Evolutionary conservation across 2,329 filamentous ascomycete species (phyloP).

Genomic region (Ascochyta pisi): DNA sequence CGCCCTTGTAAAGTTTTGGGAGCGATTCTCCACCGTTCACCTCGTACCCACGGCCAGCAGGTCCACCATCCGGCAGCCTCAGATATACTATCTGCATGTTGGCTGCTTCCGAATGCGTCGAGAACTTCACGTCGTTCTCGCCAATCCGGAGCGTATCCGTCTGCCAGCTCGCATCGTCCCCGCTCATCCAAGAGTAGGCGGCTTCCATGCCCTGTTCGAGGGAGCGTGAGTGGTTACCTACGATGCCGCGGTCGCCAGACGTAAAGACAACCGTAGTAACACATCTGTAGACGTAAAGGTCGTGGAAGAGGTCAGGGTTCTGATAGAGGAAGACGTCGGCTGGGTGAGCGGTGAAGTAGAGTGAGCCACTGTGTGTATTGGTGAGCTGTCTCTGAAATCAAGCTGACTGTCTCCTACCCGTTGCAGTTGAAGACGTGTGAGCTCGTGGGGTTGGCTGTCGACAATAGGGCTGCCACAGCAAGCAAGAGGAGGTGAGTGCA

Average conservation of each 20-base stretch:
- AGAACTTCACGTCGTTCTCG: slow-evolving; percentile 16
- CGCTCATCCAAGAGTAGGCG: slow-evolving; percentile 33
- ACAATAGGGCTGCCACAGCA: neutral
- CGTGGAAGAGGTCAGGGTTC: slow-evolving; percentile 38
- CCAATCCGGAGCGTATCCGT: slow-evolving; percentile 17
- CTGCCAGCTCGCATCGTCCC: slow-evolving; percentile 14
- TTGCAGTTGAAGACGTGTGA: slow-evolving; percentile 15
- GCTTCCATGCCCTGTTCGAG: slow-evolving; percentile 33
- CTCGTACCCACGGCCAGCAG: slow-evolving; percentile 27
- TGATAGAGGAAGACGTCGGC: slow-evolving; percentile 38
- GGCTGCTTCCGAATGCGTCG: slow-evolving; percentile 15
- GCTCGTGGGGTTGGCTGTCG: neutral
- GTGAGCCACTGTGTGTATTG: slow-evolving; percentile 22
- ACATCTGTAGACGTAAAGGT: slow-evolving; percentile 38
- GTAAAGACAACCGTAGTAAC: slow-evolving; percentile 36
- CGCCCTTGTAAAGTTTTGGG: slow-evolving; percentile 28
- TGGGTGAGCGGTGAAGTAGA: slow-evolving; percentile 40
- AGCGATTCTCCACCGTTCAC: slow-evolving; percentile 24
- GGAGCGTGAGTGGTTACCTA: slow-evolving; percentile 20
- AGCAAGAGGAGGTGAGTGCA: slow-evolving; percentile 5
- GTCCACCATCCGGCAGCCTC: slow-evolving; percentile 33
- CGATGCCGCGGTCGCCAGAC: slow-evolving; percentile 30
- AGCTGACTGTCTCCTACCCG: slow-evolving; percentile 2
- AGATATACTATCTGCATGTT: slow-evolving; percentile 38
- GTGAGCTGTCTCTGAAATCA: slow-evolving; percentile 1